These are phyloP conservation scores for Fusarium camptoceras DNA, from an alignment of 2,329 filamentous ascomycete species.

Conservation along the genomic window DNA sequence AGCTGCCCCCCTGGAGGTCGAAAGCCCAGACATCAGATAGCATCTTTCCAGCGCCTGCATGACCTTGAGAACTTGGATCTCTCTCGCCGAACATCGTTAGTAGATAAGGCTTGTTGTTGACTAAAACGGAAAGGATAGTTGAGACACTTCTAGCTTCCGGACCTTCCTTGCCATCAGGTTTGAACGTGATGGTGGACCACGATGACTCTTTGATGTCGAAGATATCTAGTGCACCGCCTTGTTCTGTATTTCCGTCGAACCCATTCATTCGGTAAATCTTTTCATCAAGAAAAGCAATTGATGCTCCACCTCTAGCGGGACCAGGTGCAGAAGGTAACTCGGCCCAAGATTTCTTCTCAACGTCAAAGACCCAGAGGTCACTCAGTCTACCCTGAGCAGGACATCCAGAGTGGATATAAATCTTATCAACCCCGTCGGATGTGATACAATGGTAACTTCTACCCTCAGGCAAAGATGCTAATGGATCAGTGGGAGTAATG, in stretches of 20 bases:
- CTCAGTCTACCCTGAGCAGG: neutral
- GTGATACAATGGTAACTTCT: slow-evolving; percentile 12
- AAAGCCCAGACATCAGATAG: neutral
- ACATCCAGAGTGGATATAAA: slow-evolving; percentile 6
- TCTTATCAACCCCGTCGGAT: neutral
- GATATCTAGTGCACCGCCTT: neutral
- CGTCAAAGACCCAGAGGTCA: neutral
- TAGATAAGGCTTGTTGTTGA: rapidly evolving
- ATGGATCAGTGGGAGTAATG: rapidly evolving
- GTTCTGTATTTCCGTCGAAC: neutral
- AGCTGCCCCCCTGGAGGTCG: rapidly evolving
- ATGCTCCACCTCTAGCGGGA: neutral
- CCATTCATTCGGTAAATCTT: slow-evolving; percentile 2
- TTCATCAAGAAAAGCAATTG: neutral
- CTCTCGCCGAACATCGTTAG: slow-evolving; percentile 4
- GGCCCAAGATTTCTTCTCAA: rapidly evolving
- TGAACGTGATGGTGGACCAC: neutral
- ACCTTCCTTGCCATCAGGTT: neutral
- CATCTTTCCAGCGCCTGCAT: slow-evolving; percentile 11
- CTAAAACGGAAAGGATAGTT: rapidly evolving
- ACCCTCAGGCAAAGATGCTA: neutral
- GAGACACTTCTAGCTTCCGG: slow-evolving; percentile 10
- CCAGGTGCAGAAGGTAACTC: neutral
- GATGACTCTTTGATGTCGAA: rapidly evolving
- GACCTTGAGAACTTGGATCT: neutral